Base-by-base conservation (phyloP, 352 stramenopile species). In the Globisporangium cederbergense region DNA sequence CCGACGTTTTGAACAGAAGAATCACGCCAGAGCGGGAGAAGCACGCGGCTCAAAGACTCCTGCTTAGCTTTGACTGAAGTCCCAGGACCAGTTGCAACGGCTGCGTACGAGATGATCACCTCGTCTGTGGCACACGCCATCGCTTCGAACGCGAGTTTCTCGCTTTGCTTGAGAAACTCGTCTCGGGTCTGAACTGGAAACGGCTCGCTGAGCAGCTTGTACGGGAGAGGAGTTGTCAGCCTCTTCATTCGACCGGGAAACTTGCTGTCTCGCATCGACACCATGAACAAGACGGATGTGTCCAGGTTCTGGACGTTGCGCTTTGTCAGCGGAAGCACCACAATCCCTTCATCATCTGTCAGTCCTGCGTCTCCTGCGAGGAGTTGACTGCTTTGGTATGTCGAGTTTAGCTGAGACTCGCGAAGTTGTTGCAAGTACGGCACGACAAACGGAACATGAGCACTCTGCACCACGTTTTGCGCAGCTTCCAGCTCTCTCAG, bases 211-310 rank as follows among this genome's bases (percentile, higher is more conserved):
- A 93, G 54, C 7, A 93, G 58, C 20, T 70, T 66, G 42, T 76
- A 78, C 9, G 82, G 82, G 10, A 91, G 73, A 18, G 82, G 79
- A 22, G 82, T 73, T 52, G 78, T 91, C 13, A 91, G 67, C 5
- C 85, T 79, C 62, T 86, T 86, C 68, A 93, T 77, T 18, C 85
- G 78, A 9, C 85, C 85, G 43, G 85, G 85, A 34, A 91, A 93
- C 60, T 91, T 90, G 53, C 74, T 82, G 60, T 93, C 85, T 8
- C 81, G 75, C 82, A 93, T 91, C 32, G 75, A 84, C 70, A 80
- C 85, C 18, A 93, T 53, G 40, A 79, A 88, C 69, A 57, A 86
- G 32, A 20, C 71, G n/a, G 42, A 73, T 47, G 49, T 53, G 14
- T 72, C 72, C 18, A 80, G 65, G 9, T 68, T 72, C 20, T 85